Conservation (phyloP, 306 rosid species). For the Vicia faba region DNA sequence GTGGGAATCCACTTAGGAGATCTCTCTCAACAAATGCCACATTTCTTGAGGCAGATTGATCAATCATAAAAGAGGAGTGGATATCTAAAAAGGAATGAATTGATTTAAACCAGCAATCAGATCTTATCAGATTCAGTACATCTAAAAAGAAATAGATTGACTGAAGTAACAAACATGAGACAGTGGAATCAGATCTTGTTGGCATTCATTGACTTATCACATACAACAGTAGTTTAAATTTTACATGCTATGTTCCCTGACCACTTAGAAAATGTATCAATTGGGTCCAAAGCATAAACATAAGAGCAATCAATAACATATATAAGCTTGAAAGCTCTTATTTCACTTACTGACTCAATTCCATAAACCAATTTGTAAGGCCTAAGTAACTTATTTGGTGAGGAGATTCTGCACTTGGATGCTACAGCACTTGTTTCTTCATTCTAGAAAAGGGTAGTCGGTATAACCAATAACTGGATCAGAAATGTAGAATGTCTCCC, state of each 20-base stretch:
- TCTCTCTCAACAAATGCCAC: too few species aligned
- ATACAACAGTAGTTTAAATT: background rate
- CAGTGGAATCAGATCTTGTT: background rate
- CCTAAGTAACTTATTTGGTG: background rate
- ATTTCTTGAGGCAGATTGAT: too few species aligned
- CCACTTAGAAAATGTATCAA: constrained; percentile 3
- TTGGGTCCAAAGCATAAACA: background rate
- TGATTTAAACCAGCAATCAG: background rate
- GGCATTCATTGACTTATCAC: background rate
- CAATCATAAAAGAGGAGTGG: too few species aligned
- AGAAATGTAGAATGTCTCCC: constrained; percentile 48
- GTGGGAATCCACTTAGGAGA: too few species aligned
- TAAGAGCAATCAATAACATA: background rate
- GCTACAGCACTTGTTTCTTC: constrained; percentile 7
- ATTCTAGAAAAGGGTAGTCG: constrained; percentile 69
- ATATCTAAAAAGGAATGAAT: too few species aligned
- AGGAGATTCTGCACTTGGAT: background rate
- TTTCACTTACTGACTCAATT: constrained; percentile 1
- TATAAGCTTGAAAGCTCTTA: background rate
- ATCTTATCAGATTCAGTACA: background rate
- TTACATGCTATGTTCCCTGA: background rate
- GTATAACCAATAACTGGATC: constrained; percentile 65
- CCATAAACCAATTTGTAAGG: background rate
- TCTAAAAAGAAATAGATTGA: background rate
- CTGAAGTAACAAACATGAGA: background rate